Evolutionary conservation across 441 rosid species (phyloP).

Genomic region (Breynia disticha): DNA sequence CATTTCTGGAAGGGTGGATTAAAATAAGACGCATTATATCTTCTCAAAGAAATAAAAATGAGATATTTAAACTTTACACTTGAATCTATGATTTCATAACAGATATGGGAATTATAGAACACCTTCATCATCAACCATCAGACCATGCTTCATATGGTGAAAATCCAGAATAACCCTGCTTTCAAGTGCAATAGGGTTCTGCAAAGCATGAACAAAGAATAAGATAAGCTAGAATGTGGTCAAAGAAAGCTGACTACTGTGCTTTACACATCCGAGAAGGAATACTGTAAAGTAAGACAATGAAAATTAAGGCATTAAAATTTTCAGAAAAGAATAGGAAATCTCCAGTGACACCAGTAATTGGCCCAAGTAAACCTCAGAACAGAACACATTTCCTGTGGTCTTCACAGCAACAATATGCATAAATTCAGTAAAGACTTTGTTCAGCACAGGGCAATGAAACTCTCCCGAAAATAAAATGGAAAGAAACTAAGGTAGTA

Average conservation of each 20-base stretch:
- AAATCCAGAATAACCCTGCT: constrained; percentile 60
- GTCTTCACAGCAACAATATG: constrained; percentile 88
- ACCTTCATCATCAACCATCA: constrained; percentile 90
- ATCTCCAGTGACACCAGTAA: constrained; percentile 7
- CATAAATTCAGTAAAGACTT: constrained; percentile 86
- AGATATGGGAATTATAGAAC: constrained; percentile 4
- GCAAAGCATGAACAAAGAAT: constrained; percentile 15
- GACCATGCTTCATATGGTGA: constrained; percentile 75
- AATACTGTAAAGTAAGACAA: constrained; percentile 6
- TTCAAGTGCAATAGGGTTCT: constrained; percentile 81
- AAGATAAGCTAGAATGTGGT: not conserved
- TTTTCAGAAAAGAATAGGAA: constrained; percentile 11
- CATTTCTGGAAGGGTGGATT: constrained; percentile 31
- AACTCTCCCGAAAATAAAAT: constrained; percentile 52
- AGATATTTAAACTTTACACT: constrained; percentile 6
- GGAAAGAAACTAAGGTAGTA: constrained; percentile 7
- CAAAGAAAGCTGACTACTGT: not conserved
- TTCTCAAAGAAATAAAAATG: not conserved
- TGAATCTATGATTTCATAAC: not conserved
- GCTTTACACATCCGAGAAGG: constrained; percentile 11
- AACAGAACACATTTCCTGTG: constrained; percentile 81
- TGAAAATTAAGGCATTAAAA: constrained; percentile 13
- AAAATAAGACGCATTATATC: not conserved
- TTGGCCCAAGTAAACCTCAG: constrained; percentile 43
- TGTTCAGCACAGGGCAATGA: constrained; percentile 84